Conservation (phyloP, 441 rosid species). For the Populus hybrid region DNA sequence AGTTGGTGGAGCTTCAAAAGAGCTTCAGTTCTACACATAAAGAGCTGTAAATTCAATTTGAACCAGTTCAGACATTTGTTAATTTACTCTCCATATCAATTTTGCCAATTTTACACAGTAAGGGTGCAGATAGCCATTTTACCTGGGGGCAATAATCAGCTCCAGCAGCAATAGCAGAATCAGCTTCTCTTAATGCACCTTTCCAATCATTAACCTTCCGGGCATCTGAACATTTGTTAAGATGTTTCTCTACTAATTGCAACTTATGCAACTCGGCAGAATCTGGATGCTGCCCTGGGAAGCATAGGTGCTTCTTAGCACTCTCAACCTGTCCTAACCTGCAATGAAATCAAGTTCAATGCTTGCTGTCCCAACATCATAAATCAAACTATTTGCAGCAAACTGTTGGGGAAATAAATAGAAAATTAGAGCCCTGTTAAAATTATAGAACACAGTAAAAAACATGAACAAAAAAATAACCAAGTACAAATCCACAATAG, state of each 20-base stretch:
- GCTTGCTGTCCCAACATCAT: not conserved
- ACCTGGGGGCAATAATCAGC: constrained; percentile 85
- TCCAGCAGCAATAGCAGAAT: constrained; percentile 74
- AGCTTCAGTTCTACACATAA: constrained; percentile 87
- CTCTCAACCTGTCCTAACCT: constrained; percentile 84
- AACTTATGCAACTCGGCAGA: constrained; percentile 56
- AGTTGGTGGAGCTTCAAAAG: constrained; percentile 66
- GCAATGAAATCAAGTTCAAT: constrained; percentile 27
- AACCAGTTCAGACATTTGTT: constrained; percentile 39
- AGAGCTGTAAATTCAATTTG: constrained; percentile 65
- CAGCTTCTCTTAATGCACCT: constrained; percentile 60
- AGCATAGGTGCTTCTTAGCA: constrained; percentile 59
- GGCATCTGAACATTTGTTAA: constrained; percentile 62
- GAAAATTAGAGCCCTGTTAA: not conserved
- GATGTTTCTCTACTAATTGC: constrained; percentile 66
- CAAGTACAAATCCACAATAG: not conserved
- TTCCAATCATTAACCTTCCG: constrained; percentile 72
- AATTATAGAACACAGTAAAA: not conserved
- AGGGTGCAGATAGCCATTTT: constrained; percentile 1
- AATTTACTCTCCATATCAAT: constrained; percentile 5
- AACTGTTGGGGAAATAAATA: not conserved
- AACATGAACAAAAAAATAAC: constrained; percentile 5
- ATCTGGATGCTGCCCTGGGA: constrained; percentile 58
- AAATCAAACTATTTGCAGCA: constrained; percentile 2
- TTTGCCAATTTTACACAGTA: not conserved